Conservation (phyloP, 805 yeast genomes). For the Groenewaldozyma tartarivorans region DNA sequence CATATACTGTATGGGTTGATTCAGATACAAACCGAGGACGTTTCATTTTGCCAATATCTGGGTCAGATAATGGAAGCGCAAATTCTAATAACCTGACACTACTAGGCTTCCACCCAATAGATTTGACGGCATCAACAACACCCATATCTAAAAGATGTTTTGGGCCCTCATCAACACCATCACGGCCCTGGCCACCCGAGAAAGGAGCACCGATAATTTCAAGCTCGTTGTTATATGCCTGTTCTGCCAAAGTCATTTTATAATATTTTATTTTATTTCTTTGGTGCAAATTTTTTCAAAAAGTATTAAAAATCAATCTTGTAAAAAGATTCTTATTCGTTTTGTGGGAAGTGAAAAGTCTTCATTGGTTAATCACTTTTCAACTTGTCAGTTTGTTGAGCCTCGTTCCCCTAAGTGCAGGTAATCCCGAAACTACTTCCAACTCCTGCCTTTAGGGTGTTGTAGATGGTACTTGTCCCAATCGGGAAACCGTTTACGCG, state of each 20-base stretch:
- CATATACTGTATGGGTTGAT: conserved; percentile 54
- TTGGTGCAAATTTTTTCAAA: background rate
- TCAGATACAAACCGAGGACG: conserved; percentile 71
- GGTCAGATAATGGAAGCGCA: conserved; percentile 34
- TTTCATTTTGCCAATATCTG: conserved; percentile 49
- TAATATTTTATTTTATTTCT: background rate
- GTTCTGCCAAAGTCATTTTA: background rate
- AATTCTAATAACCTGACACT: conserved; percentile 25
- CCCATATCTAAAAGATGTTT: conserved; percentile 66
- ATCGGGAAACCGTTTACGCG: no score
- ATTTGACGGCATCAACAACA: conserved; percentile 48
- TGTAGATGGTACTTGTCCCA: no score
- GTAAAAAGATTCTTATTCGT: background rate
- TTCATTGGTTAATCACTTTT: background rate
- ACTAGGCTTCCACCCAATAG: conserved; percentile 66
- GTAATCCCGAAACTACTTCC: background rate
- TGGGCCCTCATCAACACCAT: conserved; percentile 95
- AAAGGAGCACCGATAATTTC: conserved; percentile 86
- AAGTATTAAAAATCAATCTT: background rate
- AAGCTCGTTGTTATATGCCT: conserved; percentile 3
- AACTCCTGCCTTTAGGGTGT: background rate
- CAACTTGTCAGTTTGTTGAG: background rate
- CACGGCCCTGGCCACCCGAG: conserved; percentile 90
- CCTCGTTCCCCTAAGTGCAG: background rate
- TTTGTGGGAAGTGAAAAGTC: background rate